phyloP scores from a whole-genome alignment of 257 asterid genomes.

The Paraleonurus japonicus region DNA sequence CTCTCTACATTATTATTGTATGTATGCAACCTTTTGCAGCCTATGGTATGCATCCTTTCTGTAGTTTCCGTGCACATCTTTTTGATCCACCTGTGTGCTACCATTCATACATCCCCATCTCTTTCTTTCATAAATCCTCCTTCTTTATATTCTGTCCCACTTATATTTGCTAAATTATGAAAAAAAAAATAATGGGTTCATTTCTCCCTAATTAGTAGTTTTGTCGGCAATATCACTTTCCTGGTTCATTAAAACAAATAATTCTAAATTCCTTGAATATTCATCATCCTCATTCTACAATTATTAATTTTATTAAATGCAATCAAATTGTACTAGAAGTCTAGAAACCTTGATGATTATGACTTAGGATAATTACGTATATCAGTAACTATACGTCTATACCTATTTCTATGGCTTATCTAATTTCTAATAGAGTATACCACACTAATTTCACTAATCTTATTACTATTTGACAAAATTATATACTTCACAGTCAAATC shows the following conservation, averaged over 20 bases:
- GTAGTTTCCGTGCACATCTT: slow-evolving; percentile 40
- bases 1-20: slow-evolving; percentile 28
- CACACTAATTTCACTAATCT: background rate
- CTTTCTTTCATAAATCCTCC: slow-evolving; percentile 28
- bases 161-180: background rate
- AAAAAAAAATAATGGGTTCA: background rate
- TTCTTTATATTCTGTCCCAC: slow-evolving; percentile 38
- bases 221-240: slow-evolving; percentile 41
- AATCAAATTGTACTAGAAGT: background rate
- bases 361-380: background rate
- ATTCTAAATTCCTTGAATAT: background rate
- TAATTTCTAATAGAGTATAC: background rate
- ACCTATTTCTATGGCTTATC: background rate
- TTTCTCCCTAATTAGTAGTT: slow-evolving; percentile 16
- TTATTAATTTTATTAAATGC: background rate
- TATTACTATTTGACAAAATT: background rate
- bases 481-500: background rate
- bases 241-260: background rate
- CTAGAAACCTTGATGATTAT: no score
- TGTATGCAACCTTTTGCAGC: slow-evolving; percentile 40
- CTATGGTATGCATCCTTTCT: slow-evolving; percentile 37
- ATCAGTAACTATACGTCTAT: background rate
- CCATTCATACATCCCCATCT: slow-evolving; percentile 39
- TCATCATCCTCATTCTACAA: background rate
- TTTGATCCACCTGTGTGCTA: slow-evolving; percentile 29